A percentile compares a stretch with the other conserved stretches of the same genome.
These are phyloP conservation scores for Colletotrichum salicis DNA, from an alignment of 2,329 filamentous ascomycete genomes.

Conservation along the genomic window DNA sequence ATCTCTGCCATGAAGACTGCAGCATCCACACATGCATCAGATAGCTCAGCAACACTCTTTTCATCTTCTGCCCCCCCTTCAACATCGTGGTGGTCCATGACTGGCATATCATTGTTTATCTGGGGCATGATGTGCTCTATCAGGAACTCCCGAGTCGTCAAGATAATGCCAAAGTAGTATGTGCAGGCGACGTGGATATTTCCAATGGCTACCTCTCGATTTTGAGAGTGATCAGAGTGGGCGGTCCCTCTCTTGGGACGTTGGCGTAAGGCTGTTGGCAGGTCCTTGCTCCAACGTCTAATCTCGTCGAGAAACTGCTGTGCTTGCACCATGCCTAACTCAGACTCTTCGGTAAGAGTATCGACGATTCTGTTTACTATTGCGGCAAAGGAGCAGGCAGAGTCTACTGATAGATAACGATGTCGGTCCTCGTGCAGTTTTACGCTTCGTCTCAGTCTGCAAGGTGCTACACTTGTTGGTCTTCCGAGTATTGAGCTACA, in stretches of 20 bases:
- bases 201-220: constrained; percentile 52
- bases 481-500: constrained; percentile 52
- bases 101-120: not conserved
- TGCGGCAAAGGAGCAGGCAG: constrained; percentile 53
- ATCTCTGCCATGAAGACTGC: constrained; percentile 66
- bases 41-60: constrained; percentile 45
- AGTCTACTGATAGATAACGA: constrained; percentile 44
- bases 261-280: constrained; percentile 49
- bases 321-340: constrained; percentile 44
- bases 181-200: constrained; percentile 66
- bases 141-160: constrained; percentile 66
- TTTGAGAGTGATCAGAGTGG: not conserved
- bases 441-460: constrained; percentile 41
- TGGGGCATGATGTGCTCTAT: constrained; percentile 59
- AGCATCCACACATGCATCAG: constrained; percentile 65
- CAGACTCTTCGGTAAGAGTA: constrained; percentile 53
- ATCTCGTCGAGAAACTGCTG: constrained; percentile 54
- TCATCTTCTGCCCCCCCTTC: constrained; percentile 34
- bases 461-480: constrained; percentile 46
- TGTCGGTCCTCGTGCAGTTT: constrained; percentile 38
- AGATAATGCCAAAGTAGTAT: constrained; percentile 69
- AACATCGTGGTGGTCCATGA: constrained; percentile 40
- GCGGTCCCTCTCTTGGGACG: constrained; percentile 37
- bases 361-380: constrained; percentile 57
- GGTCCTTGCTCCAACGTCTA: constrained; percentile 55